phyloP scores from a whole-genome alignment of 352 stramenopile species.

The Globisporangium rhizosaccharum region DNA sequence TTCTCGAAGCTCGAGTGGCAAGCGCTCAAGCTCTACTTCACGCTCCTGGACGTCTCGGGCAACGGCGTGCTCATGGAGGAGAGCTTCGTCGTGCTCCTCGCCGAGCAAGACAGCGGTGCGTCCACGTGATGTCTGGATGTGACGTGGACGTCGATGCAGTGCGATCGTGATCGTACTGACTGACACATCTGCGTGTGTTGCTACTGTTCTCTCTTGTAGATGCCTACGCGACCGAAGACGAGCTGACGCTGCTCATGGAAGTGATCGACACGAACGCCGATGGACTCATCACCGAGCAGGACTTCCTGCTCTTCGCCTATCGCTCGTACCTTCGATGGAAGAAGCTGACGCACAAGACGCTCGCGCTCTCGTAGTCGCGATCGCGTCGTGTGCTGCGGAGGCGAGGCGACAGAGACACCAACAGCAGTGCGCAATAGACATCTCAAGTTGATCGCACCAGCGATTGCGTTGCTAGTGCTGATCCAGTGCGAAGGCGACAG shows the following conservation, averaged over 20 bases:
- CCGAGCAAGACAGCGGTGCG: slow-evolving; percentile 75
- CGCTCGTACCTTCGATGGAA: slow-evolving; percentile 63
- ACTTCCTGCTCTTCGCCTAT: slow-evolving; percentile 82
- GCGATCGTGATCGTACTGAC: background rate
- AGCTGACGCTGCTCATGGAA: slow-evolving; percentile 72
- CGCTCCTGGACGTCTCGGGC: slow-evolving; percentile 59
- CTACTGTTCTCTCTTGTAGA: slow-evolving; percentile 26
- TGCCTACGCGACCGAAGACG: slow-evolving; percentile 78
- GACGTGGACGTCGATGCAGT: background rate
- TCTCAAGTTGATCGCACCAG: too few species aligned
- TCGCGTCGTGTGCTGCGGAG: background rate
- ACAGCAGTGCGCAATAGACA: background rate
- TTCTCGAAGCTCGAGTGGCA: slow-evolving; percentile 75
- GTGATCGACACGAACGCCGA: slow-evolving; percentile 77
- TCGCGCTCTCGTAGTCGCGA: background rate
- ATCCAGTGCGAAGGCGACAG: too few species aligned
- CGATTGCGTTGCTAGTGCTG: too few species aligned
- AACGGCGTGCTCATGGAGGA: slow-evolving; percentile 72
- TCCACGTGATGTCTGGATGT: slow-evolving; percentile 5
- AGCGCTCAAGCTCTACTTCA: slow-evolving; percentile 71
- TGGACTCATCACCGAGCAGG: slow-evolving; percentile 66
- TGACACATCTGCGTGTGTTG: slow-evolving; percentile 5
- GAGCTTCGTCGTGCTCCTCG: slow-evolving; percentile 74
- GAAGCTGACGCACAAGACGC: slow-evolving; percentile 22
- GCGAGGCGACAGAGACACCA: too few species aligned